phyloP scores from a whole-genome alignment of 441 rosid genomes.

The Gossypium armourianum region DNA sequence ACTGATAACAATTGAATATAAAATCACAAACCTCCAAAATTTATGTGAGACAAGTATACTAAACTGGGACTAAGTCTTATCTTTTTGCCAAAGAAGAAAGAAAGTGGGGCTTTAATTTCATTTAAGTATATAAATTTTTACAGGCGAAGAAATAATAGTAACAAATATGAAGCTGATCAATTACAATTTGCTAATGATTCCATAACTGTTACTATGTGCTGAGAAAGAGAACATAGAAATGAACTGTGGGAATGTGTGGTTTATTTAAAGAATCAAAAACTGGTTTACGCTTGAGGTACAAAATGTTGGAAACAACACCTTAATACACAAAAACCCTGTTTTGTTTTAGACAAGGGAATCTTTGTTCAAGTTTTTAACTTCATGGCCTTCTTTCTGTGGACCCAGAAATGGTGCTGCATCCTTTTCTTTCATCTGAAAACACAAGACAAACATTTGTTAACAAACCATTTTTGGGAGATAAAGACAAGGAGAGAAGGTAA shows the following conservation, averaged over 20 bases:
- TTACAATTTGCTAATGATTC: not conserved
- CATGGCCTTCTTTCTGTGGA: slow-evolving; percentile 59
- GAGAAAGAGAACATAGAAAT: not conserved
- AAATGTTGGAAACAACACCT: slow-evolving; percentile 13
- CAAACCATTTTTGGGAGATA: not conserved
- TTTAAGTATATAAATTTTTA: no score
- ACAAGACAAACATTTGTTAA: not conserved
- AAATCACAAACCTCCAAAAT: no score
- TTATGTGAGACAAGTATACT: no score
- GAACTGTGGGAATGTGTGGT: not conserved
- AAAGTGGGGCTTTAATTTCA: no score
- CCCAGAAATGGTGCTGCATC: slow-evolving; percentile 51
- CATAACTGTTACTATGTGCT: not conserved
- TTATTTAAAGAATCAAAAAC: slow-evolving; percentile 33
- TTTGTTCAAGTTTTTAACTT: slow-evolving; percentile 50
- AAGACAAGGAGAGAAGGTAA: not conserved
- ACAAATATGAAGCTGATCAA: not conserved
- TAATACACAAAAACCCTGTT: not conserved
- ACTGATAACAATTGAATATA: no score
- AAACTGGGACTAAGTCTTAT: no score
- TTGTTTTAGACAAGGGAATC: slow-evolving; percentile 49
- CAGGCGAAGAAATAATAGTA: no score
- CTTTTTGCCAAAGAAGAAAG: no score
- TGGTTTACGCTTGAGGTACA: slow-evolving; percentile 19
- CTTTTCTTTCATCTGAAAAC: slow-evolving; percentile 53